Conservation (phyloP, 345 rosid genomes). For the Psidium guajava region DNA sequence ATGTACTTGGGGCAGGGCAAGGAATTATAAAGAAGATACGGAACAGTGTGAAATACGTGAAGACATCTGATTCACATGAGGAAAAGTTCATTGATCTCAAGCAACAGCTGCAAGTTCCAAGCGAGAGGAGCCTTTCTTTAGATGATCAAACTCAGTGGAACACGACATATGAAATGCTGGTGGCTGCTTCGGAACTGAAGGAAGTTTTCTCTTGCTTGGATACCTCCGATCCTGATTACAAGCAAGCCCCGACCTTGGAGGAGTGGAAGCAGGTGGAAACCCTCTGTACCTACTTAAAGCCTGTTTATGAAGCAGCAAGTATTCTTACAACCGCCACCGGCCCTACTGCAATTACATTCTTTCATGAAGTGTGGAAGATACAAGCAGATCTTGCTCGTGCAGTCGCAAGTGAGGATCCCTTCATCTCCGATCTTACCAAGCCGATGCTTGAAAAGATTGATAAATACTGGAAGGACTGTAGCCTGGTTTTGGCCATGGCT, state of each 20-base stretch:
- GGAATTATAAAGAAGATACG: conserved; percentile 63
- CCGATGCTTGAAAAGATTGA: conserved; percentile 57
- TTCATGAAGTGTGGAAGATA: conserved; percentile 86
- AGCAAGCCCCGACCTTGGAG: conserved; percentile 54
- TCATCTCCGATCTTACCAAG: conserved; percentile 30
- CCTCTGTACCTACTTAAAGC: conserved; percentile 60
- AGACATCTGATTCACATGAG: conserved; percentile 74
- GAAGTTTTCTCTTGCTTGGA: conserved; percentile 89
- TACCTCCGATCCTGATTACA: conserved; percentile 73
- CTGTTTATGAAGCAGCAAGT: conserved; percentile 60
- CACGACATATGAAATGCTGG: conserved; percentile 75
- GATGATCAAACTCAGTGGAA: conserved; percentile 75
- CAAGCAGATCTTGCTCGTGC: conserved; percentile 61
- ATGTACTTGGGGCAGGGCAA: conserved; percentile 37
- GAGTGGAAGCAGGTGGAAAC: conserved; percentile 69
- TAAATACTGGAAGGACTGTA: conserved; percentile 72
- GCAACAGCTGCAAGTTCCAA: conserved; percentile 83
- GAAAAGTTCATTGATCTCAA: conserved; percentile 84
- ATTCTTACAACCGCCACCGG: conserved; percentile 31
- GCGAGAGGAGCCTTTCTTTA: conserved; percentile 50
- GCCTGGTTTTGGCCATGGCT: conserved; percentile 74
- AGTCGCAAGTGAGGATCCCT: conserved; percentile 47
- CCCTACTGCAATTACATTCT: conserved; percentile 53
- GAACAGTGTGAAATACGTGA: conserved; percentile 73
- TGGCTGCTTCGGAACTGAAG: conserved; percentile 72